Conservation (phyloP, 495 filamentous ascomycete genomes). For the Aspergillus bridgeri region DNA sequence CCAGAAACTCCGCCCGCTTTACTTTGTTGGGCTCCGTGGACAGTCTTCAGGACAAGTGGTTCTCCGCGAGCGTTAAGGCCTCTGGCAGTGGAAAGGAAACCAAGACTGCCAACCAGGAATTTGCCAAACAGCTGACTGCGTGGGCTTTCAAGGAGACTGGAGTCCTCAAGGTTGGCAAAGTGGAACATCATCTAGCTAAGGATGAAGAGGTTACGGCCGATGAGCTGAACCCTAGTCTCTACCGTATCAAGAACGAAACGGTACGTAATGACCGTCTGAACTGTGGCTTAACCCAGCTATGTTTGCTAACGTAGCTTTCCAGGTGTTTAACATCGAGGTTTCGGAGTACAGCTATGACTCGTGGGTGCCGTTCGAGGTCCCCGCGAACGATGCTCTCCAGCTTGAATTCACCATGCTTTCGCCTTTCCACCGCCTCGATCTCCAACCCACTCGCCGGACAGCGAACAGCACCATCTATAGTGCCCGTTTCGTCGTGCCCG, state of each 20-base stretch:
- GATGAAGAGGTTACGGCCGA: conserved; percentile 34
- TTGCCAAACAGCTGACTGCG: conserved; percentile 73
- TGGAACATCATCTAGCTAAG: conserved; percentile 71
- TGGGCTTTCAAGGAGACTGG: conserved; percentile 96
- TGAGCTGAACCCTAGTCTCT: conserved; percentile 78
- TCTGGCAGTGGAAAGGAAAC: conserved; percentile 51
- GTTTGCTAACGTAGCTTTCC: conserved; percentile 22
- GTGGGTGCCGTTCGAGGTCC: conserved; percentile 69
- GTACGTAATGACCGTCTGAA: conserved; percentile 54
- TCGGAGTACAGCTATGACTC: conserved; percentile 74
- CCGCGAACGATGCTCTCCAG: conserved; percentile 69
- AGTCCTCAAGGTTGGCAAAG: conserved; percentile 77
- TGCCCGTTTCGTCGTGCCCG: conserved; percentile 74
- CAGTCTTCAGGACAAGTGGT: conserved; percentile 86
- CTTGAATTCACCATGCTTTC: conserved; percentile 99
- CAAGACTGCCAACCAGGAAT: conserved; percentile 74
- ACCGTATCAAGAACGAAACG: conserved; percentile 95
- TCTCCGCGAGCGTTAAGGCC: conserved; percentile 72
- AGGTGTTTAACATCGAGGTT: conserved; percentile 86
- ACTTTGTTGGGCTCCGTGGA: conserved; percentile 83
- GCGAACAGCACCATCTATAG: conserved; percentile 70
- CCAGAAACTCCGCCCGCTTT: conserved; percentile 88
- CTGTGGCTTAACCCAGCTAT: not conserved
- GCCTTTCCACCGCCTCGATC: conserved; percentile 88
- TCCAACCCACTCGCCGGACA: conserved; percentile 56